Conservation (phyloP, 257 asterid genomes). For the Petunia secreta region DNA sequence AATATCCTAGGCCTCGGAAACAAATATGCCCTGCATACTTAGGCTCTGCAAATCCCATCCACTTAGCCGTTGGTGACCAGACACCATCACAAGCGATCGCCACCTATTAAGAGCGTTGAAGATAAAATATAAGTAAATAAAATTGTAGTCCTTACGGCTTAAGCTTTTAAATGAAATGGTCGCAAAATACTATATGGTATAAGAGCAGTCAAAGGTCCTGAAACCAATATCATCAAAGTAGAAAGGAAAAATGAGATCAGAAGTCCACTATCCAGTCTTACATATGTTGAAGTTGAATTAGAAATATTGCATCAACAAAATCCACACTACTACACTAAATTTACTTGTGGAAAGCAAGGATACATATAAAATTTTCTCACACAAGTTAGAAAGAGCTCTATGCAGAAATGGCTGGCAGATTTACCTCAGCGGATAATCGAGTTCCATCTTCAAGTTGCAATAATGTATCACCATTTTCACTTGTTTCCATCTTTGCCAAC, state of each 20-base stretch:
- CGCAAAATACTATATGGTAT: neutral
- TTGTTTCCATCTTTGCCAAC: constrained; percentile 52
- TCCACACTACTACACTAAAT: too few species aligned
- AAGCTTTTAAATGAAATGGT: neutral
- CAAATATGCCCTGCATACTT: constrained; percentile 75
- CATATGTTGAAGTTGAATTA: too few species aligned
- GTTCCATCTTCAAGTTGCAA: constrained; percentile 63
- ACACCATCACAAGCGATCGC: constrained; percentile 89
- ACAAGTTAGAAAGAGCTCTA: neutral
- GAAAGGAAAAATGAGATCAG: too few species aligned
- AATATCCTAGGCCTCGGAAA: constrained; percentile 72
- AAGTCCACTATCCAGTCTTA: too few species aligned
- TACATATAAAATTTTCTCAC: too few species aligned
- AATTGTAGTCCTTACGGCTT: neutral
- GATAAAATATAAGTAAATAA: neutral
- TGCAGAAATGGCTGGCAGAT: neutral
- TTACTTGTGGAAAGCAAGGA: too few species aligned
- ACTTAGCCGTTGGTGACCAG: constrained; percentile 80
- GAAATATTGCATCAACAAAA: too few species aligned
- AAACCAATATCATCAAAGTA: neutral
- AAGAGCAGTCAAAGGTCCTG: neutral
- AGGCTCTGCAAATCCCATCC: constrained; percentile 87
- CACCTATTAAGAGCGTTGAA: constrained; percentile 43
- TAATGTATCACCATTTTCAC: constrained; percentile 43
- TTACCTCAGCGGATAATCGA: constrained; percentile 72